Evolutionary conservation across 1,284 basidiomycete genomes (phyloP), one percentile per base, ranked within the genome.

Genomic region (Cryptococcus jaspeensis): DNA sequence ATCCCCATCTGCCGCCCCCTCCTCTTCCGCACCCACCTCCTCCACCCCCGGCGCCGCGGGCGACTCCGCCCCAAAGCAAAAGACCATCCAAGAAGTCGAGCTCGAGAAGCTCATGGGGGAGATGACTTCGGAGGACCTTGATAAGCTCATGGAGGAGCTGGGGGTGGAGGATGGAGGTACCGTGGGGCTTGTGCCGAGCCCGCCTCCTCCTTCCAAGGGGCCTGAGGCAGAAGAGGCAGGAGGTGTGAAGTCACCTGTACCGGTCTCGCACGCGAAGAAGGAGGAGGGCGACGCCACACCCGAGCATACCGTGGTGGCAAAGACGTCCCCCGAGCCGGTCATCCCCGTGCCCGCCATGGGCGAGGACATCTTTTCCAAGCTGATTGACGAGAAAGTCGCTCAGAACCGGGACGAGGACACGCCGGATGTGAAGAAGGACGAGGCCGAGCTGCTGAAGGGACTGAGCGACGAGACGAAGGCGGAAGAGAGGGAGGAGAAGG

Each of bases 61-160:
- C 20, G 40, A 16, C 23, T 16, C 25, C 23, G 20, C 49, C 12
- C 20, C 41, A 8, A 50, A 60, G 16, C 60, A 56, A 32, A 63
- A 65, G 55, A 62, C 64, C 13, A 65, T 76, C 5, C 68, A 67
- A 28, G 69, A 76, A 48, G 69, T 66, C n/a, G 73, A 76, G 54
- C 61, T 75, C 16, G 72, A 75, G 55, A 61, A 66, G 13, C 62
- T 76, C 36, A 74, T 76, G 73, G 55, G 68, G 36, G 73, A 72
- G 51, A 71, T 76, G 71, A 70, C 64, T 15, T 64, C 69, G 18
- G 65, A 61, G 13, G 74, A 76, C 60, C 61, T 75, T 15, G 72
- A 74, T 59, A 61, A 63, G 43, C 60, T 76, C 16, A 72, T 70
- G 16, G 62, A 52, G n/a, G 60, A 76, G 43, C 63, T 74, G n/a